Percentiles rank a stretch among this genome's conserved stretches.
Evolutionary conservation across 202 grass and related monocot species (phyloP).

Genomic region (Setaria viridis): DNA sequence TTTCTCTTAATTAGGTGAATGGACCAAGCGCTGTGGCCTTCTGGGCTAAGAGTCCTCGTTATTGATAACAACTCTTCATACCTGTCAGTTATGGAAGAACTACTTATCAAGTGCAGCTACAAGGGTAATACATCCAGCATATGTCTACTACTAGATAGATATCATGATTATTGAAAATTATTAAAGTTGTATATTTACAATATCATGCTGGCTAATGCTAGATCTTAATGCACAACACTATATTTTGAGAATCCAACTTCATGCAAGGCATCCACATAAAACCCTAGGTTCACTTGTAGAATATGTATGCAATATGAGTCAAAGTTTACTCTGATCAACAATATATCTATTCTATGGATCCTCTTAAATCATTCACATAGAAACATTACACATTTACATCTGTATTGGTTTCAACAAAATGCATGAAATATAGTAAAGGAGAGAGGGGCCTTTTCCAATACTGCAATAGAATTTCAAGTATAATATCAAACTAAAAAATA

Average conservation of each 20-base stretch:
- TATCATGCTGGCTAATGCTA: neutral
- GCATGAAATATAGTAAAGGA: neutral
- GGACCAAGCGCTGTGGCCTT: conserved; percentile 42
- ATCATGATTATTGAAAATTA: neutral
- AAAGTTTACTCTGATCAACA: neutral
- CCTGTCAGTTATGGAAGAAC: conserved; percentile 41
- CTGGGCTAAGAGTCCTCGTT: conserved; percentile 48
- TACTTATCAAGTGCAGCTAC: conserved; percentile 55
- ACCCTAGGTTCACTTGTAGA: neutral
- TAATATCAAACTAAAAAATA: neutral
- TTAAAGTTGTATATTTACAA: neutral
- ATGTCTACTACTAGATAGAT: neutral
- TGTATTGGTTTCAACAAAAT: neutral
- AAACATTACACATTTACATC: neutral
- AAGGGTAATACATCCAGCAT: conserved; percentile 34
- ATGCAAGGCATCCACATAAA: neutral
- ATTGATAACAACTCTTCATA: conserved; percentile 47
- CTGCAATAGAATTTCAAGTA: neutral
- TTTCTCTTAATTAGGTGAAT: conserved; percentile 12
- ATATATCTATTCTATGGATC: neutral
- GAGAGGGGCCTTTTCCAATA: neutral
- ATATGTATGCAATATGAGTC: neutral
- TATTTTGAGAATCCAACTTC: neutral
- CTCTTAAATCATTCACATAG: neutral
- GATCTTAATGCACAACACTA: neutral